Evolutionary conservation across 1,139 yeast species (phyloP).

Genomic region (Lodderomyces theae): DNA sequence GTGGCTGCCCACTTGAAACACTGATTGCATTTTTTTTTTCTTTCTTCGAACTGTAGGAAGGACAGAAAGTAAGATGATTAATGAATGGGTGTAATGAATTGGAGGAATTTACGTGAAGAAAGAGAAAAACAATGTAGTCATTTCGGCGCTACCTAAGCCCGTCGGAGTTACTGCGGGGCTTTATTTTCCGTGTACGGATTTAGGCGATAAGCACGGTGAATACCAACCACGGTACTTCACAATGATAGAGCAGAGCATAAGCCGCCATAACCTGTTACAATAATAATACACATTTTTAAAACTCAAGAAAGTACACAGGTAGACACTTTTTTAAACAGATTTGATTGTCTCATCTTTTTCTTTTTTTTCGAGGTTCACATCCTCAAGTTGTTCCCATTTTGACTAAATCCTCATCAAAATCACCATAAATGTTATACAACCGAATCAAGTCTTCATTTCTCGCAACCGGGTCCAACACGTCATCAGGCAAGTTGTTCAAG

Average conservation of each 20-base stretch:
- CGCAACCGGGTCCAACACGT: slow-evolving; percentile 16
- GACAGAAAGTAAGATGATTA: background rate
- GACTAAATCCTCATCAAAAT: slow-evolving; percentile 19
- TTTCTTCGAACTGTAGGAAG: background rate
- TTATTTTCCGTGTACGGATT: too few relatives aligned
- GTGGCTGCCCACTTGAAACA: slow-evolving; percentile 4
- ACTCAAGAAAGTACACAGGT: background rate
- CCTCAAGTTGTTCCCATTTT: slow-evolving; percentile 2
- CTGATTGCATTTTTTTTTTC: slow-evolving; percentile 4
- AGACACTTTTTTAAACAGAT: background rate
- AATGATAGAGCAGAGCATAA: too few relatives aligned
- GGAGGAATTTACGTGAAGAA: too few relatives aligned
- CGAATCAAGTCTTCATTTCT: slow-evolving; percentile 38
- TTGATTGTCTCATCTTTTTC: background rate
- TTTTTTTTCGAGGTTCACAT: too few relatives aligned
- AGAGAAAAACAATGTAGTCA: too few relatives aligned
- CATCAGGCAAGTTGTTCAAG: slow-evolving; percentile 15
- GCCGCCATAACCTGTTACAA: too few relatives aligned
- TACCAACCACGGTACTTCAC: too few relatives aligned
- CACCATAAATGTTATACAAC: slow-evolving; percentile 40
- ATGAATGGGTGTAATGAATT: too few relatives aligned
- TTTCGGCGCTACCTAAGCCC: background rate
- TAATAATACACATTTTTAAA: slow-evolving; percentile 1
- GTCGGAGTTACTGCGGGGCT: too few relatives aligned
- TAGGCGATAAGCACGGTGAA: background rate